phyloP scores from a whole-genome alignment of 305 asterid genomes.

The Solanum hybrid region DNA sequence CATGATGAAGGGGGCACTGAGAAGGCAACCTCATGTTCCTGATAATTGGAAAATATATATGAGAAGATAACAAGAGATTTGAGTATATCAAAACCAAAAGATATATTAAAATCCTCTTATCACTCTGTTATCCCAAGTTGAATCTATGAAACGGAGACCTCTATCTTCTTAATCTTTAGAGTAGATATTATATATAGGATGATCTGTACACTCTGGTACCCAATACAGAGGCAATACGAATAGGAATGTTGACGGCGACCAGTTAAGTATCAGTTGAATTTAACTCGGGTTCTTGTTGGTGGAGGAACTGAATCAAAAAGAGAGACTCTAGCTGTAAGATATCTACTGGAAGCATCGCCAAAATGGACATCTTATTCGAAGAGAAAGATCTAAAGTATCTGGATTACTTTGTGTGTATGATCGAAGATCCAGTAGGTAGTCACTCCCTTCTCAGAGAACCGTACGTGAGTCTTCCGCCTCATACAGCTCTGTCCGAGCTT shows the following conservation, averaged over 20 bases:
- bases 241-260: not conserved
- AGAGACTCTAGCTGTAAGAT: not conserved
- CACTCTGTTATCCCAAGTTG: not conserved
- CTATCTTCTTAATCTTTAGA: not conserved
- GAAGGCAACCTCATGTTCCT: conserved; percentile 17
- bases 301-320: not conserved
- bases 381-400: not conserved
- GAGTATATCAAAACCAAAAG: not conserved
- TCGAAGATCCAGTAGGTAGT: not conserved
- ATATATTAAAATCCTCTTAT: not conserved
- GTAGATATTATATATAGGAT: not conserved
- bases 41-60: conserved; percentile 11
- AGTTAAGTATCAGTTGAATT: not conserved
- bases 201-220: not conserved
- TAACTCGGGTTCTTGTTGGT: not conserved
- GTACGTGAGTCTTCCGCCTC: not conserved
- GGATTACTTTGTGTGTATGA: not conserved
- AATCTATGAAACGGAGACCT: not conserved
- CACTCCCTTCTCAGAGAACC: not conserved
- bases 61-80: not conserved
- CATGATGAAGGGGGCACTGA: conserved; percentile 17
- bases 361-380: not conserved
- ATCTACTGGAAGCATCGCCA: not conserved
- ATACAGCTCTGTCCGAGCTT: not conserved
- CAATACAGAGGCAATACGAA: not conserved